Percentiles rank a stretch among this genome's conserved stretches.
phyloP scores from a whole-genome alignment of 805 yeast species.

The Nakazawaea wyomingensis region DNA sequence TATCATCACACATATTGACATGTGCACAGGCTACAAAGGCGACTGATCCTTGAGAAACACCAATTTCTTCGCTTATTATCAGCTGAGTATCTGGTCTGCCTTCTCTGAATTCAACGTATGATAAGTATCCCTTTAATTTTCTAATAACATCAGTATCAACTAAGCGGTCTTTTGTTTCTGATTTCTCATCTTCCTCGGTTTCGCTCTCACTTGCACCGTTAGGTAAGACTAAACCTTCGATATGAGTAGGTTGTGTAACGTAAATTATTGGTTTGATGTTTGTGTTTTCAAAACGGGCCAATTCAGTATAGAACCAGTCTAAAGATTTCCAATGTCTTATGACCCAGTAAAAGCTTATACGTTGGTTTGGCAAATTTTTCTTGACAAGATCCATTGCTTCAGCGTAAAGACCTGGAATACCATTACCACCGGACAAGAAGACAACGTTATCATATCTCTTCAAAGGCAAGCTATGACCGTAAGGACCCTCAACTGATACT shows the following conservation, averaged over 20 bases:
- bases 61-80: conserved; percentile 32
- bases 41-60: conserved; percentile 31
- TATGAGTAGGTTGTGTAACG: conserved; percentile 29
- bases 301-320: conserved; percentile 45
- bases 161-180: background rate
- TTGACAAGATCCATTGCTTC: conserved; percentile 30
- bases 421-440: conserved; percentile 48
- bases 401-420: conserved; percentile 46
- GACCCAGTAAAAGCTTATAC: conserved; percentile 56
- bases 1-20: conserved; percentile 32
- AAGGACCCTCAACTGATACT: conserved; percentile 58
- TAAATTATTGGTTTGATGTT: conserved; percentile 34
- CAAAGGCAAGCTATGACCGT: conserved; percentile 41
- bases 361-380: conserved; percentile 22
- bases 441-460: conserved; percentile 32
- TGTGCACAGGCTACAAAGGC: conserved; percentile 49
- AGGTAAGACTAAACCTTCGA: conserved; percentile 12
- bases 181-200: conserved; percentile 14
- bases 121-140: conserved; percentile 21
- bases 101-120: conserved; percentile 35
- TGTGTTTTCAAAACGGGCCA: conserved; percentile 26
- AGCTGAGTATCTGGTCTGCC: conserved; percentile 37
- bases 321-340: conserved; percentile 48
- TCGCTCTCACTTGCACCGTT: conserved; percentile 13
- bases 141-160: conserved; percentile 14